Percentiles rank a stretch among this genome's conserved stretches.
These are phyloP conservation scores for Penicillium salamii DNA, from an alignment of 495 filamentous ascomycete genomes.

Conservation along the genomic window DNA sequence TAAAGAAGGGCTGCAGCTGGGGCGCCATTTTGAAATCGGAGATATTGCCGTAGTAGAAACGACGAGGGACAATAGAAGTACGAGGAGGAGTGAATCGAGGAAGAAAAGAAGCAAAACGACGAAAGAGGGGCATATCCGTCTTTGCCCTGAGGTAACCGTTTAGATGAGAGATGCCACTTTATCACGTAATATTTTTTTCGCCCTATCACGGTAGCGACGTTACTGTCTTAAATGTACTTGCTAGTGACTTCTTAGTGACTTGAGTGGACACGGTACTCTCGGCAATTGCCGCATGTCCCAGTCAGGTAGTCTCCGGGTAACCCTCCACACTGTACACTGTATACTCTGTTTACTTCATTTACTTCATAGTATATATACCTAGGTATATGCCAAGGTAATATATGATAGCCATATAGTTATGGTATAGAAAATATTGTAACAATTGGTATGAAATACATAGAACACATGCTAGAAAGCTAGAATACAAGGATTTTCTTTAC, in stretches of 20 bases:
- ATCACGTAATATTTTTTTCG: constrained; percentile 27
- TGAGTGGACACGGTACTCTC: too few species aligned
- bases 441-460: constrained; percentile 8
- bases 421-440: neutral
- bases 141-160: constrained; percentile 12
- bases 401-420: too few species aligned
- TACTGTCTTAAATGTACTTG: neutral
- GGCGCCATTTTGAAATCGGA: constrained; percentile 71
- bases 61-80: constrained; percentile 21
- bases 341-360: too few species aligned
- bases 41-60: constrained; percentile 45
- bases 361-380: too few species aligned
- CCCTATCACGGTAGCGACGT: constrained; percentile 18
- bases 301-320: too few species aligned
- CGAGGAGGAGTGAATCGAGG: constrained; percentile 15
- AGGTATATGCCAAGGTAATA: too few species aligned
- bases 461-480: constrained; percentile 12
- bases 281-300: too few species aligned
- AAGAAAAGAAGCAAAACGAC: constrained; percentile 27
- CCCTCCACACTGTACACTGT: too few species aligned
- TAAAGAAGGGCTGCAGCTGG: constrained; percentile 78
- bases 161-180: constrained; percentile 7
- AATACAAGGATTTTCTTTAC: constrained; percentile 20
- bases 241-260: too few species aligned
- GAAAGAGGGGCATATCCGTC: constrained; percentile 40